Percentiles rank a stretch among this genome's conserved stretches.
Conservation (phyloP, 179 eudicot genomes). For the Spergularia azorica region DNA sequence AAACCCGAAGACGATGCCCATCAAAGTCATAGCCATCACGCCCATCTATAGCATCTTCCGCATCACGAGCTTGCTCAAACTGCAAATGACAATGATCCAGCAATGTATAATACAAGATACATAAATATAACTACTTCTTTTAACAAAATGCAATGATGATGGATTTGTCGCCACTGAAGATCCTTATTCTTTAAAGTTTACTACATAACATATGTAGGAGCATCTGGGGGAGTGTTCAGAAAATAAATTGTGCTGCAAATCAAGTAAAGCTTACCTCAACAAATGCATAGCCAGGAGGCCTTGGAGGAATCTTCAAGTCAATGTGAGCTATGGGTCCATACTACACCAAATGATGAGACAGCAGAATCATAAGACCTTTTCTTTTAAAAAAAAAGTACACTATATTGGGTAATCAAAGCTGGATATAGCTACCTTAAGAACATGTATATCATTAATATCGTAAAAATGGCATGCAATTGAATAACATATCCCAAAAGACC, state of each 20-base stretch:
- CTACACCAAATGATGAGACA: constrained; percentile 45
- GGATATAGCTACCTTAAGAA: not conserved
- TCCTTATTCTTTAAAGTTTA: not conserved
- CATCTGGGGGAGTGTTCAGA: not conserved
- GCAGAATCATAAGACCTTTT: not conserved
- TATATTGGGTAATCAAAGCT: not conserved
- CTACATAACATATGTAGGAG: not conserved
- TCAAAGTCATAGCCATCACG: constrained; percentile 99
- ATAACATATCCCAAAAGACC: not conserved
- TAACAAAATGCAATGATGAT: not conserved
- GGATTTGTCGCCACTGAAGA: not conserved
- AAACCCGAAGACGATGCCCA: constrained; percentile 89
- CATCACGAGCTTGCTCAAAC: constrained; percentile 97
- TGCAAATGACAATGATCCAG: constrained; percentile 23
- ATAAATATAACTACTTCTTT: not conserved
- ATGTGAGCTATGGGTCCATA: constrained; percentile 84
- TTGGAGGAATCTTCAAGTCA: constrained; percentile 92
- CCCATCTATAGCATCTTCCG: constrained; percentile 92
- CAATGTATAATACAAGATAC: not conserved
- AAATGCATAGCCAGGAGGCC: constrained; percentile 98
- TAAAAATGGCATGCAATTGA: not conserved
- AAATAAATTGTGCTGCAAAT: not conserved
- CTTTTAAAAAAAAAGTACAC: not conserved
- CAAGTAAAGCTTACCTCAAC: constrained; percentile 64
- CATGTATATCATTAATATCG: not conserved